A percentile compares a stretch with the other conserved stretches of the same genome.
phyloP scores from a whole-genome alignment of 805 yeast genomes.

The Myxozyma sirexii region DNA sequence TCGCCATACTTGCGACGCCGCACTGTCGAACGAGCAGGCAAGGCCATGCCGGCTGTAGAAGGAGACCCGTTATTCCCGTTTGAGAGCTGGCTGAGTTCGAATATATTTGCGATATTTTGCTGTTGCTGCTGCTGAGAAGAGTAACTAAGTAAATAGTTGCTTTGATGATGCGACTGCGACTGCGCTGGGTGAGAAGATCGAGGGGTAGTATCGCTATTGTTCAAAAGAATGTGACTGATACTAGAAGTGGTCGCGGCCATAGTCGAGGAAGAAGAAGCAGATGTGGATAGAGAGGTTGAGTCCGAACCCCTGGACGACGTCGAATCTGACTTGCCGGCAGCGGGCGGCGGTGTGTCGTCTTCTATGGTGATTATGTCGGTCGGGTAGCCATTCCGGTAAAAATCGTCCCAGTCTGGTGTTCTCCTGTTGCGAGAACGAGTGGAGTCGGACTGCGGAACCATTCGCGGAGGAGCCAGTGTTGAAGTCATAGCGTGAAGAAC shows the following conservation, averaged over 20 bases:
- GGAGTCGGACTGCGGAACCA: background rate
- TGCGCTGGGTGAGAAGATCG: background rate
- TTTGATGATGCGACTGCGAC: background rate
- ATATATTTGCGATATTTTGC: background rate
- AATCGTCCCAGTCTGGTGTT: constrained; percentile 40
- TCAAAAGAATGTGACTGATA: constrained; percentile 13
- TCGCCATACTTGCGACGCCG: constrained; percentile 22
- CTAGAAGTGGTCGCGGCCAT: constrained; percentile 17
- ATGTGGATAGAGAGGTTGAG: constrained; percentile 10
- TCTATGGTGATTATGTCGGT: constrained; percentile 43
- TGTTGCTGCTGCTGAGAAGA: background rate
- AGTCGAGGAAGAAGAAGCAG: constrained; percentile 21
- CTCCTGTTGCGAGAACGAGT: constrained; percentile 13
- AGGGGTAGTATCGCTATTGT: background rate
- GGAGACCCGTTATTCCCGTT: background rate
- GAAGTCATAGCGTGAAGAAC: constrained; percentile 2
- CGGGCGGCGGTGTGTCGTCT: constrained; percentile 36
- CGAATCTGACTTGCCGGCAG: constrained; percentile 6
- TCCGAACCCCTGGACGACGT: constrained; percentile 8
- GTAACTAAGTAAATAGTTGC: too few relatives aligned
- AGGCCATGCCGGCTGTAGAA: background rate
- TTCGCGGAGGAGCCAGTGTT: constrained; percentile 9
- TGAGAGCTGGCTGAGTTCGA: background rate
- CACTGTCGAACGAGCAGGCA: background rate
- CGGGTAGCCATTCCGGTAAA: constrained; percentile 41